phyloP scores from a whole-genome alignment of 1,284 basidiomycete genomes.

The Ganoderma leucocontextum region DNA sequence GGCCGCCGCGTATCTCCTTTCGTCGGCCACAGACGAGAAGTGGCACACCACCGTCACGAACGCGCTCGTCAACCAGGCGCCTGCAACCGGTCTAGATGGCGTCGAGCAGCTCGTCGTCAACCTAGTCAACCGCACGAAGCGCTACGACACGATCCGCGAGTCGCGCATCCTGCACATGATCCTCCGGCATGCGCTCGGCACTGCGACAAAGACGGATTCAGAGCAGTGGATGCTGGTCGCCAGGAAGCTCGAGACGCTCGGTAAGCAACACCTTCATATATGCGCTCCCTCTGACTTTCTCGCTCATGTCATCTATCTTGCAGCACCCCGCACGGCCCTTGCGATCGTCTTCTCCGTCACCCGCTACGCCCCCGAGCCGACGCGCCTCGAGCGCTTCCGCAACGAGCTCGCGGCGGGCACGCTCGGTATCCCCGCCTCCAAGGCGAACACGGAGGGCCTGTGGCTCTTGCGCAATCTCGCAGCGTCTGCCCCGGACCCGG shows the following conservation, averaged over 20 bases:
- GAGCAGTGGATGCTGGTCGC: constrained; percentile 81
- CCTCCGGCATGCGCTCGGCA: constrained; percentile 67
- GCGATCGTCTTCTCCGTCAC: constrained; percentile 73
- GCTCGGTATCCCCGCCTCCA: constrained; percentile 70
- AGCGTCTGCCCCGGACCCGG: constrained; percentile 79
- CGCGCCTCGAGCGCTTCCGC: constrained; percentile 81
- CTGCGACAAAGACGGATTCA: constrained; percentile 68
- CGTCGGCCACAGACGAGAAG: constrained; percentile 53
- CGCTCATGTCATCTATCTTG: background rate
- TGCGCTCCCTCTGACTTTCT: constrained; percentile 37
- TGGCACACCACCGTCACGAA: constrained; percentile 60
- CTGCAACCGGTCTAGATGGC: constrained; percentile 37
- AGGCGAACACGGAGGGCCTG: constrained; percentile 77
- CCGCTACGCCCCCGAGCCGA: constrained; percentile 70
- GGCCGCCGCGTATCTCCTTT: constrained; percentile 74
- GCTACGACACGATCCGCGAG: constrained; percentile 58
- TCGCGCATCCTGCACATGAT: constrained; percentile 66
- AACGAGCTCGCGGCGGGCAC: constrained; percentile 90
- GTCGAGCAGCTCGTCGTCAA: constrained; percentile 54
- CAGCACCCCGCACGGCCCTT: constrained; percentile 75
- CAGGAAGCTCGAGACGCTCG: constrained; percentile 64
- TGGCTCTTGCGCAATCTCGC: constrained; percentile 75
- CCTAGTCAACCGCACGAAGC: constrained; percentile 46
- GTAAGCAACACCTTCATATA: constrained; percentile 49
- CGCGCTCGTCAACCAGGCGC: constrained; percentile 42